Conservation (phyloP, 2,329 filamentous ascomycete genomes). For the Aspergillus sclerotialis region DNA sequence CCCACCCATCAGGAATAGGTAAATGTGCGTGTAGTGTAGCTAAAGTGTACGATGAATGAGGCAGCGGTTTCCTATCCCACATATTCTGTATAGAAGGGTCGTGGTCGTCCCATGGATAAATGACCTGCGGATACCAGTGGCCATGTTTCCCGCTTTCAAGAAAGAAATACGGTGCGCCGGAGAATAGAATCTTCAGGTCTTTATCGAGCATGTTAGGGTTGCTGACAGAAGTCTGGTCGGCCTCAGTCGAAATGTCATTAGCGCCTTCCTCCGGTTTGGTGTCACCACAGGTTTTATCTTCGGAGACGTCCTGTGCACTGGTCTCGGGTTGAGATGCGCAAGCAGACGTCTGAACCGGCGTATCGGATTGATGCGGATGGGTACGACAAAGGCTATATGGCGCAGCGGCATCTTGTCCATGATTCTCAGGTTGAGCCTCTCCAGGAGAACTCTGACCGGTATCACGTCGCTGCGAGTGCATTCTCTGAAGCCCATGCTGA, state of each 20-base stretch:
- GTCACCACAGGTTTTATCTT: too few species aligned
- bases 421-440: too few species aligned
- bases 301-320: too few species aligned
- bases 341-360: too few species aligned
- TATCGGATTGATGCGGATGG: too few species aligned
- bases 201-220: too few species aligned
- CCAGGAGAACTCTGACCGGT: too few species aligned
- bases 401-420: too few species aligned
- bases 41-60: constrained; percentile 35
- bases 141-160: constrained; percentile 36
- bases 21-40: constrained; percentile 40
- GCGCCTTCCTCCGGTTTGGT: neutral
- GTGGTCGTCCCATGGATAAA: constrained; percentile 39
- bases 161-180: constrained; percentile 38
- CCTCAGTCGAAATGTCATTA: neutral
- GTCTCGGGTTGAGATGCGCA: too few species aligned
- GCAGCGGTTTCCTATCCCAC: constrained; percentile 32
- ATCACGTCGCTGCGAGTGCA: too few species aligned
- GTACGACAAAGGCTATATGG: too few species aligned
- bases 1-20: constrained; percentile 32
- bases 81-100: constrained; percentile 32
- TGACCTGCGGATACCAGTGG: constrained; percentile 36
- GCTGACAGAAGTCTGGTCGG: constrained; percentile 15
- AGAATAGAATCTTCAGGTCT: constrained; percentile 36
- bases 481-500: too few species aligned